These are phyloP conservation scores for Hygrophorus pudorinus DNA, from an alignment of 768 basidiomycete species.

Conservation along the genomic window DNA sequence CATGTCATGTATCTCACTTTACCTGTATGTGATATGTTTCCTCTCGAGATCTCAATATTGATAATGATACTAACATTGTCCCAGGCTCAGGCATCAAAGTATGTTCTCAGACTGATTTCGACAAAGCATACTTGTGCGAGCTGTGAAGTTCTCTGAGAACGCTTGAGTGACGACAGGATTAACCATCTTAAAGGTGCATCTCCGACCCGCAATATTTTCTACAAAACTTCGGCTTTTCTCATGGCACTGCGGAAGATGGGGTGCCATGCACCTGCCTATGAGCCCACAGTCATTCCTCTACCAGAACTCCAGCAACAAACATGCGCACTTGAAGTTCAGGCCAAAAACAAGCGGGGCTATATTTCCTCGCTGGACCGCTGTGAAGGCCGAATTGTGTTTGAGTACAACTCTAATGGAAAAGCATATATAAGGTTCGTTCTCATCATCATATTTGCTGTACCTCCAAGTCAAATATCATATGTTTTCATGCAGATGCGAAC, in stretches of 20 bases:
- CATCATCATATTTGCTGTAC: not conserved
- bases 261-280: not conserved
- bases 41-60: not conserved
- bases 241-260: slow-evolving; percentile 2
- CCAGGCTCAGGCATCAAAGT: slow-evolving; percentile 13
- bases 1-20: slow-evolving; percentile 9
- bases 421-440: slow-evolving; percentile 2
- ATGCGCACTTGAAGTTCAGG: not conserved
- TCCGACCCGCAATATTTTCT: slow-evolving; percentile 1
- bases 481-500: slow-evolving; percentile 1
- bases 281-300: not conserved
- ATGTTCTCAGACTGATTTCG: slow-evolving; percentile 9
- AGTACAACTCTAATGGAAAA: not conserved
- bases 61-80: too few relatives aligned
- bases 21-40: slow-evolving; percentile 10
- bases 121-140: slow-evolving; percentile 7
- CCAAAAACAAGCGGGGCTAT: slow-evolving; percentile 2
- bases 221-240: not conserved
- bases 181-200: not conserved
- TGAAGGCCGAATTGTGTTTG: slow-evolving; percentile 4
- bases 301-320: not conserved
- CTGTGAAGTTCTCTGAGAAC: slow-evolving; percentile 3
- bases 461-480: too few relatives aligned
- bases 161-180: not conserved
- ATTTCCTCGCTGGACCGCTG: not conserved